Percentiles rank a stretch among this genome's conserved stretches.
Evolutionary conservation across 1,284 basidiomycete species (phyloP).

Genomic region (Trichosporon sp.): DNA sequence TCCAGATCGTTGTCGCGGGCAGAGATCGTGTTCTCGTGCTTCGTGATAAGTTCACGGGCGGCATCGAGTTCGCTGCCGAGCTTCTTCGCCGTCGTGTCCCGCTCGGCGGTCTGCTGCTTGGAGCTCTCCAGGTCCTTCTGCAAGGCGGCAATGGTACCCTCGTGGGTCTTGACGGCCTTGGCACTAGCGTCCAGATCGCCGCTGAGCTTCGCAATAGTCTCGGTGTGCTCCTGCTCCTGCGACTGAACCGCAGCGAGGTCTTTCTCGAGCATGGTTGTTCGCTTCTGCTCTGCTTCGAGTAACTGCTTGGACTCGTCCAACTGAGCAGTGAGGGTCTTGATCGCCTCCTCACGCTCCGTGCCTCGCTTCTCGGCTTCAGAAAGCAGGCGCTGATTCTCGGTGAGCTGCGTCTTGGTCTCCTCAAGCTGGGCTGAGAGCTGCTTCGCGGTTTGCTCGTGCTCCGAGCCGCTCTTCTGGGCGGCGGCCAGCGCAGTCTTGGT

Average conservation of each 20-base stretch:
- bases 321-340: background rate
- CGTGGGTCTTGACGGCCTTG: conserved; percentile 7
- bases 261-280: background rate
- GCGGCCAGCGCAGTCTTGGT: conserved; percentile 33
- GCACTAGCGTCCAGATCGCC: conserved; percentile 9
- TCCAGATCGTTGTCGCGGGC: background rate
- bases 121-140: conserved; percentile 1
- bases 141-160: conserved; percentile 6
- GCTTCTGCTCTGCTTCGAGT: background rate
- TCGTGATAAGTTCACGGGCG: background rate
- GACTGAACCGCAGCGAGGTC: background rate
- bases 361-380: background rate
- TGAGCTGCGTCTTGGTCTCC: background rate
- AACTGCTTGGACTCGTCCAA: background rate
- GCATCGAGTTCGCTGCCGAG: background rate
- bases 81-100: background rate
- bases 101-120: background rate
- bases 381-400: background rate
- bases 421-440: conserved; percentile 3
- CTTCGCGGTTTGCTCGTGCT: background rate
- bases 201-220: background rate
- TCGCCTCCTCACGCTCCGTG: background rate
- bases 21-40: background rate
- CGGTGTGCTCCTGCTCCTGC: background rate
- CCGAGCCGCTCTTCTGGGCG: background rate